Evolutionary conservation across 2,329 filamentous ascomycete genomes (phyloP), one percentile per base, ranked within the genome.

Genomic region (Myriosclerotinia curreyana): DNA sequence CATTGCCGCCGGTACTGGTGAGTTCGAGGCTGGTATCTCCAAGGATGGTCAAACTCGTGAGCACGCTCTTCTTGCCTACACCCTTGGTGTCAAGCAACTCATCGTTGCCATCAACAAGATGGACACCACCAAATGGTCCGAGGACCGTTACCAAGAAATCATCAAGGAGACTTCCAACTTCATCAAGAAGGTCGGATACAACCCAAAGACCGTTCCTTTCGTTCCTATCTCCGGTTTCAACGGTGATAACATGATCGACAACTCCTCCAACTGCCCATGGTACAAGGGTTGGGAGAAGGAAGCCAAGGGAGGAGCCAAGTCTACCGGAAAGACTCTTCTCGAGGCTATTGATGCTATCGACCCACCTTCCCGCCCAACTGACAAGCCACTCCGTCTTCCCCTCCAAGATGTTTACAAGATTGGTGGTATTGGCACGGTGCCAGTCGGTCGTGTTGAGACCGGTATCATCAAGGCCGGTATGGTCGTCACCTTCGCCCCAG

Each of bases 11-110:
- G 95, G 95, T 87, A 96, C 92, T 92, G 95, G 95, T 97, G 95
- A 99, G 89, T 99, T 99, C 89, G 95, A 99, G 89, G 95, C 95
- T 90, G 95, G 95, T 98, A 99, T 99, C 91, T 98, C 95, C 89
- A 99, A 99, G 92, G 95, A 98, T 92, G 95, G 95, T 82, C 95
- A 99, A 91, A 99, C 95, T 76, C 95, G 95, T 91, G 95, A 99
- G 92, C 95, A 99, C 91, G 95, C 95, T 83, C 91, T 99, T 77
- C 93, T 99, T 79, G 94, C 95, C 82, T 98, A 95, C 91, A 98
- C 95, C 82, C 91, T 99, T 70, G 95, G 95, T 95, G 95, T 99
- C 78, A 94, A 91, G 87, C 94, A 99, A 88, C 92, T 99, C 86
- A 98, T 99, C 79, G 94, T 98, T 77, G 95, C 95, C 84, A 96